phyloP scores from a whole-genome alignment of 345 rosid genomes.

The Raphanus sativus region DNA sequence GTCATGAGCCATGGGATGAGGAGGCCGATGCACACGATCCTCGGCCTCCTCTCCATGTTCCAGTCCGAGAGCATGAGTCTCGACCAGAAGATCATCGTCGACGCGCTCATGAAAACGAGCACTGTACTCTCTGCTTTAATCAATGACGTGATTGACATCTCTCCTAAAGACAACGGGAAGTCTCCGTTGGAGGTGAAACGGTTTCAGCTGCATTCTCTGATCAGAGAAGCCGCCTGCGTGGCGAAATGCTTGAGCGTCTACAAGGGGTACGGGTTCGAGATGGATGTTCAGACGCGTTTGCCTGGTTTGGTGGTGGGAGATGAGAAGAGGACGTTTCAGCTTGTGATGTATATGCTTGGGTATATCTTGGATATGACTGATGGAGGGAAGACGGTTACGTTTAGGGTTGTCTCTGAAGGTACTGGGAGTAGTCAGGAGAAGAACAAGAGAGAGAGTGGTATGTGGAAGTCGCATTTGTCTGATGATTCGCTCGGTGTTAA shows the following conservation, averaged over 20 bases:
- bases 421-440: conserved; percentile 49
- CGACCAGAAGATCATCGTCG: conserved; percentile 65
- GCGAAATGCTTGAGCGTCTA: conserved; percentile 78
- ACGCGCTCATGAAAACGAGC: conserved; percentile 69
- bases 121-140: conserved; percentile 74
- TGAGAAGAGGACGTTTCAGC: conserved; percentile 83
- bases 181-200: conserved; percentile 62
- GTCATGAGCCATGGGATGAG: conserved; percentile 97
- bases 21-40: conserved; percentile 91
- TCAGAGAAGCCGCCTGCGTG: conserved; percentile 82
- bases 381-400: conserved; percentile 57
- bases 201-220: conserved; percentile 70
- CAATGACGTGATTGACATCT: conserved; percentile 77
- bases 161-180: conserved; percentile 67
- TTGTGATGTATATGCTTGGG: conserved; percentile 90
- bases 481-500: conserved; percentile 57
- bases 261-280: conserved; percentile 65
- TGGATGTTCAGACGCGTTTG: conserved; percentile 65
- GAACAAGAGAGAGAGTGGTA: conserved; percentile 50
- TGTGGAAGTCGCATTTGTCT: conserved; percentile 51
- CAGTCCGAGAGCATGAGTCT: conserved; percentile 56
- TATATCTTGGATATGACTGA: conserved; percentile 58
- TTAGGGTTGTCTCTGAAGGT: conserved; percentile 55
- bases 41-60: conserved; percentile 84
- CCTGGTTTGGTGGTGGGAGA: conserved; percentile 84